Base-by-base conservation (phyloP, 805 yeast genomes). In the Cyberlindnera nakhonratchasimensis region DNA sequence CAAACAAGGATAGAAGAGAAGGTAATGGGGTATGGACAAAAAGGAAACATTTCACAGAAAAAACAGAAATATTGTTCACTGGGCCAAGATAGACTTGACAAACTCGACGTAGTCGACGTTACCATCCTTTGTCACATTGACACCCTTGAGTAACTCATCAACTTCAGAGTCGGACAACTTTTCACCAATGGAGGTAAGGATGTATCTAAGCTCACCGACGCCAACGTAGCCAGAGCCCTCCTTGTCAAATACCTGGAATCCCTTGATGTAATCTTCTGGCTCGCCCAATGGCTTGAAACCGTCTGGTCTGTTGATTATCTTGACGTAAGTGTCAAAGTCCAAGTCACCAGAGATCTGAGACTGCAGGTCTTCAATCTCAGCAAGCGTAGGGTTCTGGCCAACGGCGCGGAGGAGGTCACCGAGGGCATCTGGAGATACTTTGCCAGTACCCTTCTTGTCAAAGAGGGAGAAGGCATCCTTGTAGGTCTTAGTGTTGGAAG, bases 221-320 rank as follows among this genome's bases (percentile, higher is more conserved):
- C 97, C 95, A 55, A 93, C 93, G 68, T 82, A 86, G 5, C 99
- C 99, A 16, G 96, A 85, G 51, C 84, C 79, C 52, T 89, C 96
- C 70, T 91, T 93, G 70, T 93, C 99, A 56, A 93, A 93, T 6
- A 93, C 97, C 70, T 93, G 98, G 78, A 93, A 93, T 0, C 91
- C 93, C 61, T 91, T 86, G 60, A 93, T 79, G 66, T 91, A 93
- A 64, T 93, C 99, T 39, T 69, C 72, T 31, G 95, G 89, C 57
- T 85, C 86, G 12, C 96, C 96, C 46, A 86, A 75, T 30, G 88
- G 80, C 65, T 84, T 83, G 75, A 86, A 87, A 0, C 95, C 95
- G 55, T 85, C 88, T 32, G 93, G 95, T 66, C 96, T 80, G 65
- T 82, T 81, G 53, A 86, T 80, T 56, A 87, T 74, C 62, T 77